A percentile compares a stretch with the other conserved stretches of the same genome.
Conservation (phyloP, 441 rosid species). For the Brassica hybrid region DNA sequence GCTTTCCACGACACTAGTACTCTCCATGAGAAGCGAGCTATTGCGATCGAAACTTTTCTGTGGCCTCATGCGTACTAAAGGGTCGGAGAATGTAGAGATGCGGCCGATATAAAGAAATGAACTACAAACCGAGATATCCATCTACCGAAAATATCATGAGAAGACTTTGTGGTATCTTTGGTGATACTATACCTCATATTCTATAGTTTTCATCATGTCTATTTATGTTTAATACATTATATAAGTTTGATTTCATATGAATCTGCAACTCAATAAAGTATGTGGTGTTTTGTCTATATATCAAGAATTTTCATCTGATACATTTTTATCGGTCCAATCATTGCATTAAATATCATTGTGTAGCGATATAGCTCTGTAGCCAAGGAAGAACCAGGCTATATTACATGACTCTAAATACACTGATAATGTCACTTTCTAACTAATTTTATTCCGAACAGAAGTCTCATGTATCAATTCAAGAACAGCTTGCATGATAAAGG, state of each 20-base stretch:
- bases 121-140: not conserved
- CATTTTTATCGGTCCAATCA: not conserved
- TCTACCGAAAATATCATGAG: not conserved
- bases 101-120: not conserved
- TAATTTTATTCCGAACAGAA: not conserved
- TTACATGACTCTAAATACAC: not conserved
- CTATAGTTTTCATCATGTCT: not conserved
- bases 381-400: not conserved
- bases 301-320: too few relatives aligned
- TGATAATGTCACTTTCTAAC: not conserved
- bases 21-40: constrained; percentile 58
- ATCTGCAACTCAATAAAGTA: constrained; percentile 15
- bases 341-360: too few relatives aligned
- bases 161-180: not conserved
- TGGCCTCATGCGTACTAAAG: constrained; percentile 56
- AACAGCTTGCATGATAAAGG: not conserved
- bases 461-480: constrained; percentile 14
- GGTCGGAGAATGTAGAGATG: not conserved
- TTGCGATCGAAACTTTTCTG: constrained; percentile 62
- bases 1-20: constrained; percentile 39
- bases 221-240: not conserved
- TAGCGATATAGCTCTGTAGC: not conserved
- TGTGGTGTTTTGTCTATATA: too few relatives aligned
- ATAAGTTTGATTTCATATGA: constrained; percentile 15
- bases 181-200: not conserved